These are phyloP conservation scores for Suillus fuscotomentosus DNA, from an alignment of 768 basidiomycete genomes.

Conservation along the genomic window DNA sequence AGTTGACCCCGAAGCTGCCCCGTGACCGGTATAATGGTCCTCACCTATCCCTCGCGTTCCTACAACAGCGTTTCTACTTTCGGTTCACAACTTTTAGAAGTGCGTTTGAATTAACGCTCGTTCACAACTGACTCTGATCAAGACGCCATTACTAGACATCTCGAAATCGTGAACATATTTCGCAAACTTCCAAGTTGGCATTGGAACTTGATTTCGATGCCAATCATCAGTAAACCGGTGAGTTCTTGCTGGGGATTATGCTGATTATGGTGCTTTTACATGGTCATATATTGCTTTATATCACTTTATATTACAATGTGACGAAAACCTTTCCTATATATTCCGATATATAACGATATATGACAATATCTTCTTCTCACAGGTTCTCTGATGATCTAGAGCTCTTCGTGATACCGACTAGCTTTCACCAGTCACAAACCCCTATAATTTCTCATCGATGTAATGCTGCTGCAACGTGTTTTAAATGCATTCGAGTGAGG, in stretches of 20 bases:
- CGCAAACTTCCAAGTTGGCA: background rate
- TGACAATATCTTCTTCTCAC: no score
- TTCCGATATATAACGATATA: no score
- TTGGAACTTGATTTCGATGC: background rate
- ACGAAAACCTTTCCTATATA: no score
- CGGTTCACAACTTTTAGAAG: background rate
- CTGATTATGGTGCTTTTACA: no score
- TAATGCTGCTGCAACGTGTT: conserved; percentile 5
- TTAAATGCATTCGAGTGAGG: background rate
- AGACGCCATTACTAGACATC: background rate
- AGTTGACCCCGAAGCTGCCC: no score
- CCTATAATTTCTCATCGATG: background rate
- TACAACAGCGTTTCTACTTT: background rate
- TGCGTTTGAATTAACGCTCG: background rate
- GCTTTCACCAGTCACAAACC: background rate
- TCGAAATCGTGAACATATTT: background rate
- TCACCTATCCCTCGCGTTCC: background rate
- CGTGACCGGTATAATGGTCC: background rate
- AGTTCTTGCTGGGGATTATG: no score
- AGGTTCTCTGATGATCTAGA: no score
- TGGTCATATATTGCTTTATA: no score
- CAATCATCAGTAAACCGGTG: no score
- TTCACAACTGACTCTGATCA: background rate
- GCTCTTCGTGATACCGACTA: background rate
- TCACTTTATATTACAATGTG: no score